Conservation (phyloP, 2,329 filamentous ascomycete species). For the Oidium heveae region DNA sequence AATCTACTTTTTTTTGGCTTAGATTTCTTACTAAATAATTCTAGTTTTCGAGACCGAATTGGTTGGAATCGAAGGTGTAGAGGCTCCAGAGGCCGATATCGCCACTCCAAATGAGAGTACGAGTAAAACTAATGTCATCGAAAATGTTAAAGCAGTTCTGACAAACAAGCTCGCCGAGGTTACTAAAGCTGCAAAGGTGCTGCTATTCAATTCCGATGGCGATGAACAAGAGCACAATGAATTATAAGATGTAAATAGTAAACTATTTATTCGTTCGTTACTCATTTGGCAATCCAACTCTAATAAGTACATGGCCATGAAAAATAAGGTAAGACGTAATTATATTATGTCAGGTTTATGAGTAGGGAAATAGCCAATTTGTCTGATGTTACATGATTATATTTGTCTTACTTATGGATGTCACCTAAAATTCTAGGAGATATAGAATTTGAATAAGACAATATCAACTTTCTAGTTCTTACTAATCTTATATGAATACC, state of each 20-base stretch:
- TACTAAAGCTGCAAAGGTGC: conserved; percentile 26
- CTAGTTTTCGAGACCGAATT: conserved; percentile 79
- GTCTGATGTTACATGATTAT: too few species aligned
- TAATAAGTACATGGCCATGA: too few species aligned
- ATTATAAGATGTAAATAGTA: conserved; percentile 19
- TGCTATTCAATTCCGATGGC: conserved; percentile 28
- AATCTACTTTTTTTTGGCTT: not conserved
- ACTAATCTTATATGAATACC: too few species aligned
- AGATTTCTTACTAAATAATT: conserved; percentile 2
- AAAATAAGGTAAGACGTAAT: too few species aligned
- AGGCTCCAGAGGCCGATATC: conserved; percentile 11
- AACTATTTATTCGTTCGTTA: not conserved
- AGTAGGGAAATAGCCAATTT: too few species aligned
- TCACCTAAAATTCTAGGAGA: too few species aligned
- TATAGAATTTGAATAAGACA: too few species aligned
- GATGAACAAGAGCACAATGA: conserved; percentile 32
- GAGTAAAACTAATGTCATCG: conserved; percentile 8
- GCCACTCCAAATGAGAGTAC: conserved; percentile 8
- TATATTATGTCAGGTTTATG: too few species aligned
- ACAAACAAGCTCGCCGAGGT: conserved; percentile 22
- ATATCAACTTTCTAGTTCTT: too few species aligned
- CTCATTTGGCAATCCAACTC: too few species aligned
- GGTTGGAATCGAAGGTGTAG: conserved; percentile 55
- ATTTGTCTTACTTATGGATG: too few species aligned
- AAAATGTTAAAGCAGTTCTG: conserved; percentile 11